Base-by-base conservation (phyloP, 768 basidiomycete species). In the Mycena latifolia region DNA sequence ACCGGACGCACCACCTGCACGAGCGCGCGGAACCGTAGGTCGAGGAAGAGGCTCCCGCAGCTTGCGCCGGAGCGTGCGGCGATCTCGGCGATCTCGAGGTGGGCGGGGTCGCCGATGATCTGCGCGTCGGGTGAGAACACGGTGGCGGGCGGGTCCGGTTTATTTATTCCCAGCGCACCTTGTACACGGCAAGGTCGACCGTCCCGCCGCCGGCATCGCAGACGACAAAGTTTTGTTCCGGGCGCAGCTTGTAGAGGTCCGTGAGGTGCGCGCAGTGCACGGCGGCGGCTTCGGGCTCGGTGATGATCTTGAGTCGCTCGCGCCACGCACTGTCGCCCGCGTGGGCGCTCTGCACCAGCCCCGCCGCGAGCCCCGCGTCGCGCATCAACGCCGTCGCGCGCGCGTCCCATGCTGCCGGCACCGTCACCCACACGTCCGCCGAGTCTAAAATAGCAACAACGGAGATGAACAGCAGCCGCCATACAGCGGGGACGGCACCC, bases 71-170 rank as follows among this genome's bases (percentile, higher is more conserved):
- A 93, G 58, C 94, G 85, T 17, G 93, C 93, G 66, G 92, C 92
- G 80, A 96, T 91, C 79, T 96, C 95, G 48, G 94, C 94, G 65
- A 96, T 95, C 77, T 96, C 94, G n/a, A 96, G 85, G 72, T 88
- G 87, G 14, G 89, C 81, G 76, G 93, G 83, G 69, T 92, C 86
- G 6, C 94, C 95, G 58, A 92, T 92, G 53, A 96, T 92, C 84
- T 85, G 69, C 33, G 80, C 66, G 57, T 33, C 50, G 43, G 58
- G 62, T 41, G 51, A 63, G 22, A n/a, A 65, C n/a, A 47, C n/a
- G 31, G 27, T 8, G n/a, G n/a, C n/a, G n/a, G n/a, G n/a, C n/a
- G n/a, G n/a, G n/a, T n/a, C n/a, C 25, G 15, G 20, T 15, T n/a
- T 15, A 2, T 25, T 14, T n/a, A 43, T n/a, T 7, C 10, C 22